Evolutionary conservation across 192 early-diverging fungal genomes (phyloP).

Genomic region (Dispira simplex): DNA sequence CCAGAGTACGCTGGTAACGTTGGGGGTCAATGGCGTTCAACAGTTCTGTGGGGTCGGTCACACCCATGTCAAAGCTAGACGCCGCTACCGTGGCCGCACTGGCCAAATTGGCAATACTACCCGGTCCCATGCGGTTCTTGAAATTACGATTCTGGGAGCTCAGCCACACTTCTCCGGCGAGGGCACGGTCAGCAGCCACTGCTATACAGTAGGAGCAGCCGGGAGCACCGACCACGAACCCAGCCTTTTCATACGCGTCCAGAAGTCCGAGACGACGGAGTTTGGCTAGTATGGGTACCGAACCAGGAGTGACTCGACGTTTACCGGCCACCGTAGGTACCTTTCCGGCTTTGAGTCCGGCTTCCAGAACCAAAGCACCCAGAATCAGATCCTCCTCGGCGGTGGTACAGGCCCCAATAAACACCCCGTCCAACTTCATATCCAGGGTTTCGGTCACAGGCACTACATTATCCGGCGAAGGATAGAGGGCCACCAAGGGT

Average conservation of each 20-base stretch:
- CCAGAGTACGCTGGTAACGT: constrained; percentile 43
- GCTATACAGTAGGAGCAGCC: constrained; percentile 73
- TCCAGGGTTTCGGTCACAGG: constrained; percentile 35
- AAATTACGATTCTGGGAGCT: constrained; percentile 77
- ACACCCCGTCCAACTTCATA: constrained; percentile 60
- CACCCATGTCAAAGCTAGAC: constrained; percentile 57
- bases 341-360: constrained; percentile 53
- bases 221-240: constrained; percentile 56
- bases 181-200: constrained; percentile 59
- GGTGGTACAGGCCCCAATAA: constrained; percentile 72
- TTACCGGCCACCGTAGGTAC: constrained; percentile 40
- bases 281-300: constrained; percentile 61
- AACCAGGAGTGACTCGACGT: constrained; percentile 62
- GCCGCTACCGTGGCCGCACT: constrained; percentile 69
- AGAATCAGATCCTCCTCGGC: constrained; percentile 72
- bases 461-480: constrained; percentile 63
- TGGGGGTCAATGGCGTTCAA: constrained; percentile 44
- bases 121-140: constrained; percentile 72
- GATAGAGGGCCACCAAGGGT: constrained; percentile 50
- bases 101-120: constrained; percentile 60
- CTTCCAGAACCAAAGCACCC: constrained; percentile 55
- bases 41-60: constrained; percentile 49
- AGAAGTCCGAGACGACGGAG: constrained; percentile 57
- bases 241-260: constrained; percentile 57
- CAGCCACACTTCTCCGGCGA: constrained; percentile 67